Evolutionary conservation across 805 yeast genomes (phyloP).

Genomic region (Lipomyces oligophaga): DNA sequence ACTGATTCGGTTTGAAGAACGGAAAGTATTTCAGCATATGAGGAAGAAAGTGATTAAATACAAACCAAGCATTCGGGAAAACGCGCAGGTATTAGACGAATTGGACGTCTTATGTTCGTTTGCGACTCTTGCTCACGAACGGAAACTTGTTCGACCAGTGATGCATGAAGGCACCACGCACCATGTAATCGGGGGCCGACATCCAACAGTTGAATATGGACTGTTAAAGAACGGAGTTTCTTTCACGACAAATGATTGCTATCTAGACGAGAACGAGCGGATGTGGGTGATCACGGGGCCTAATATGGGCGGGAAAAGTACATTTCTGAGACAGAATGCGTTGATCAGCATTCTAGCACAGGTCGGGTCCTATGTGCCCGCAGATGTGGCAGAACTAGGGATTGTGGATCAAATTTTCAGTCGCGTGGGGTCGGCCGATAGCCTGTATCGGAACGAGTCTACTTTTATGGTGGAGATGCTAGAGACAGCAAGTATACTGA

Average conservation of each 20-base stretch:
- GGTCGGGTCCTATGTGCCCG: conserved; percentile 72
- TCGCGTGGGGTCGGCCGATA: conserved; percentile 69
- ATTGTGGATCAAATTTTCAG: conserved; percentile 75
- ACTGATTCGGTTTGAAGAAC: conserved; percentile 46
- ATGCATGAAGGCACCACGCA: conserved; percentile 43
- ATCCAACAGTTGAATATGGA: conserved; percentile 80
- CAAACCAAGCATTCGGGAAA: conserved; percentile 42
- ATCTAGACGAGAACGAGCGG: conserved; percentile 13
- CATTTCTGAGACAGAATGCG: conserved; percentile 71
- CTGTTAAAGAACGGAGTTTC: conserved; percentile 47
- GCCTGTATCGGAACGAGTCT: conserved; percentile 70
- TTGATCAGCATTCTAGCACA: conserved; percentile 65
- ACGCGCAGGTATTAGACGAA: conserved; percentile 54
- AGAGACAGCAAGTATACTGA: conserved; percentile 68
- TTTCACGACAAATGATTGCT: conserved; percentile 50
- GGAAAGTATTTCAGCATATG: conserved; percentile 16
- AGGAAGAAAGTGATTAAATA: conserved; percentile 18
- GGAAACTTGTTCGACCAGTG: conserved; percentile 60
- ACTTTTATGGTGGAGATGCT: conserved; percentile 93
- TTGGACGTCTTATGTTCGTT: conserved; percentile 73
- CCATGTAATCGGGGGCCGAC: conserved; percentile 63
- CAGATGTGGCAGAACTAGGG: conserved; percentile 58
- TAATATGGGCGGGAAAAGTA: conserved; percentile 76
- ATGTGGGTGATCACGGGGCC: conserved; percentile 32
- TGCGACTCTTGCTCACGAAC: conserved; percentile 66